A percentile compares a stretch with the other conserved stretches of the same genome.
Conservation (phyloP, 164 flowering plant species). For the Umbellularia californica region DNA sequence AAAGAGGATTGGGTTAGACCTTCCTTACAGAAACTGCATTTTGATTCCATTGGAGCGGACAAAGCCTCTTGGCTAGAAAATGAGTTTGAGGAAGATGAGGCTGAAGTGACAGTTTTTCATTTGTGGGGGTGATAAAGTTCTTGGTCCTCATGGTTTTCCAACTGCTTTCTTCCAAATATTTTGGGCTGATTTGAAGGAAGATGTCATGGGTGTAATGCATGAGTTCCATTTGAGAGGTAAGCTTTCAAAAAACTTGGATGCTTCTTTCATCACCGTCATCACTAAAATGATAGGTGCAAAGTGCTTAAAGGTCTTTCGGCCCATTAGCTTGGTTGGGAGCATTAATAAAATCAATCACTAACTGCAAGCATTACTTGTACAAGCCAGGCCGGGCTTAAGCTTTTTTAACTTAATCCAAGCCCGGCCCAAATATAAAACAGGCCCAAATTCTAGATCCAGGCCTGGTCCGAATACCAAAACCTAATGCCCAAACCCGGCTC, state of each 20-base stretch:
- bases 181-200: not conserved
- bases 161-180: not conserved
- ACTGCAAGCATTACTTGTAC: too few relatives aligned
- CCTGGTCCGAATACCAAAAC: too few relatives aligned
- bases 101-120: not conserved
- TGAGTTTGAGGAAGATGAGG: not conserved
- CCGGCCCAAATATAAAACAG: too few relatives aligned
- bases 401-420: too few relatives aligned
- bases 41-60: not conserved
- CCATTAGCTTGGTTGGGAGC: not conserved
- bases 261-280: not conserved
- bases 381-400: too few relatives aligned
- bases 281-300: not conserved
- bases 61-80: not conserved
- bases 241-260: not conserved
- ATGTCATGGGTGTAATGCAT: not conserved
- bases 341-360: not conserved
- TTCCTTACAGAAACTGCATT: not conserved
- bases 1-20: too few relatives aligned
- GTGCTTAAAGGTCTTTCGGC: not conserved
- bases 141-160: not conserved
- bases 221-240: not conserved
- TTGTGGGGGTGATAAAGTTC: not conserved
- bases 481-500: too few relatives aligned
- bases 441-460: too few relatives aligned